Evolutionary conservation across 352 stramenopile genomes (phyloP), one percentile per base, ranked within the genome.

Genomic region (Peronosclerospora sorghi): DNA sequence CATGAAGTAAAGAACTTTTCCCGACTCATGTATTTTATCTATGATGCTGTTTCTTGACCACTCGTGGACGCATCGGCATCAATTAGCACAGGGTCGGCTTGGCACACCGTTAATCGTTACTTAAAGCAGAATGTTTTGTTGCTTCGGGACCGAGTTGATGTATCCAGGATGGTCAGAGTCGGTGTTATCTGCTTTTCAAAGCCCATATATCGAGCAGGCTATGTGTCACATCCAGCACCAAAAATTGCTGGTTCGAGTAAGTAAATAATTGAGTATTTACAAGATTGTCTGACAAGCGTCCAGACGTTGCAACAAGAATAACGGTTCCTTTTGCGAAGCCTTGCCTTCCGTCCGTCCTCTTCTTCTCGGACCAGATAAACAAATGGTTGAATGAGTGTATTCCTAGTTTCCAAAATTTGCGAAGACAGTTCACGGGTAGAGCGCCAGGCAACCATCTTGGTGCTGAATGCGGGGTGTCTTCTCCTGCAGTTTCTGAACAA

Each of bases 201-300:
- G 20, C 95, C 96, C 96, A 99, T 99, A n/a, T n/a, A 64, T 99
- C 96, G 12, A 99, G 65, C 87, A 99, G 95, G 26, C 96, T 80
- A 86, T 99, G 96, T 56, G 95, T 95, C 55, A 99, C 97, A 58
- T 99, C 96, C 0, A 99, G 73, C 13, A 98, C 82, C 20, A 99
- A 73, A 68, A 98, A 88, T 30, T 88, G 83, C 24, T 98, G 89
- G 20, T 62, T 62, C 13, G 68, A 53, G 46, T 98, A 89, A 41
- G 73, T 80, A 42, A 98, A 86, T 35, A 78, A 73, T 17, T 94
- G 83, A 19, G 94, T 88, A 55, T 98, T 96, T 14, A 98, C 73
- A 13, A 99, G 61, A 29, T 88, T 61, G 54, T 99, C 96, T 10
- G 97, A 79, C 5, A 99, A 63, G 39, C 97, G 80, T 20, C 96